Conservation (phyloP, 1,284 basidiomycete species). For the Ceratobasidium sp. region DNA sequence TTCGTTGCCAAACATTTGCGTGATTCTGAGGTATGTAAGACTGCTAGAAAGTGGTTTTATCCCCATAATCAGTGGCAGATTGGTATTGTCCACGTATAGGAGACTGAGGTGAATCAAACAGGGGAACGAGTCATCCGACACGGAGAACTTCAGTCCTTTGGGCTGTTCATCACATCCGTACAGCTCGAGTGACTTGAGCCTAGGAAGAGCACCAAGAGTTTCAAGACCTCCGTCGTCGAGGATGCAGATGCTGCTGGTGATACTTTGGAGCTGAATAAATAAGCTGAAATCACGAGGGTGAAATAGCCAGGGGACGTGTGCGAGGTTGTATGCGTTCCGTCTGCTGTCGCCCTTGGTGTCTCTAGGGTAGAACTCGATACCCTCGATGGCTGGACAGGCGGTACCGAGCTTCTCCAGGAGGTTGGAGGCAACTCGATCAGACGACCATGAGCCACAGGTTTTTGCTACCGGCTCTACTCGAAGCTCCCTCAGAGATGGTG, state of each 20-base stretch:
- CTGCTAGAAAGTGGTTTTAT: background rate
- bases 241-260: slow-evolving; percentile 9
- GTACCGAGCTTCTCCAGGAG: background rate
- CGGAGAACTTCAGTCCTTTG: background rate
- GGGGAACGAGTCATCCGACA: slow-evolving; percentile 26
- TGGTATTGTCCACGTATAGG: background rate
- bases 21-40: slow-evolving; percentile 10
- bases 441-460: background rate
- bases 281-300: background rate
- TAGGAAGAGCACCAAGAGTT: slow-evolving; percentile 27
- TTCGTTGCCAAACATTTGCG: background rate
- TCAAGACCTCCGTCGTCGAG: background rate
- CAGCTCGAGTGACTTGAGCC: slow-evolving; percentile 8
- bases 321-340: background rate
- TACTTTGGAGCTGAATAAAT: background rate
- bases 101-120: background rate
- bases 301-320: background rate
- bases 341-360: background rate
- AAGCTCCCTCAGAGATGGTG: slow-evolving; percentile 10
- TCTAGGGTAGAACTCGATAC: slow-evolving; percentile 6
- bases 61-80: background rate
- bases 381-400: background rate
- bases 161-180: background rate
- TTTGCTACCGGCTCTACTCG: background rate
- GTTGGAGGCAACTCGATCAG: background rate